A percentile compares a stretch with the other conserved stretches of the same genome.
These are phyloP conservation scores for Scedosporium dehoogii DNA, from an alignment of 2,329 filamentous ascomycete species.

Conservation along the genomic window DNA sequence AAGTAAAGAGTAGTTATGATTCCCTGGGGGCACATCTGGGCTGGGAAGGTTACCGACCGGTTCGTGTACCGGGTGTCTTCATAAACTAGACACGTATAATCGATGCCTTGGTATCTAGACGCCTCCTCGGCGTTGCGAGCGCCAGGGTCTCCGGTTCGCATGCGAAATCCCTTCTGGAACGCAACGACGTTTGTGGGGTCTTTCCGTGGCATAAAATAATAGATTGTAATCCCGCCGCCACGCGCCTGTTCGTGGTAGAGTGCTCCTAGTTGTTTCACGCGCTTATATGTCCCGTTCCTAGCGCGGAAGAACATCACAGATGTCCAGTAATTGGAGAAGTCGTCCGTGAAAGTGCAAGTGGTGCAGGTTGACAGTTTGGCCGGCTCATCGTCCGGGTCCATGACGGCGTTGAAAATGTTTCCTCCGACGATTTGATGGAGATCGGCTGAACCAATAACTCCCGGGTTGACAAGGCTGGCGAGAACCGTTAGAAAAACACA, in stretches of 20 bases:
- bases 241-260: constrained; percentile 27
- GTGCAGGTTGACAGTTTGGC: constrained; percentile 25
- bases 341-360: constrained; percentile 23
- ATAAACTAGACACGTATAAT: constrained; percentile 34
- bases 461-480: constrained; percentile 28
- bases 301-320: constrained; percentile 23
- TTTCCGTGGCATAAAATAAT: constrained; percentile 24
- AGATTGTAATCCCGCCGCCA: constrained; percentile 29
- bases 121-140: constrained; percentile 18
- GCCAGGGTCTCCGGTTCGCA: constrained; percentile 32
- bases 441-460: constrained; percentile 31
- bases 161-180: constrained; percentile 36
- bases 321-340: constrained; percentile 24
- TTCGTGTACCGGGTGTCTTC: constrained; percentile 38
- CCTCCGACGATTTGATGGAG: constrained; percentile 36
- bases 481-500: background rate
- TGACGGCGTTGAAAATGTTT: constrained; percentile 35
- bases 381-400: constrained; percentile 21
- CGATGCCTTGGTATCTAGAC: constrained; percentile 28
- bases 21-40: constrained; percentile 35
- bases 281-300: constrained; percentile 22
- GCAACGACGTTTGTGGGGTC: constrained; percentile 28
- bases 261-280: constrained; percentile 25
- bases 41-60: constrained; percentile 39
- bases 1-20: constrained; percentile 44